Evolutionary conservation across 163 green algal genomes (phyloP), one percentile per base, ranked within the genome.

Genomic region (Chlamydomonas reinhardtii): DNA sequence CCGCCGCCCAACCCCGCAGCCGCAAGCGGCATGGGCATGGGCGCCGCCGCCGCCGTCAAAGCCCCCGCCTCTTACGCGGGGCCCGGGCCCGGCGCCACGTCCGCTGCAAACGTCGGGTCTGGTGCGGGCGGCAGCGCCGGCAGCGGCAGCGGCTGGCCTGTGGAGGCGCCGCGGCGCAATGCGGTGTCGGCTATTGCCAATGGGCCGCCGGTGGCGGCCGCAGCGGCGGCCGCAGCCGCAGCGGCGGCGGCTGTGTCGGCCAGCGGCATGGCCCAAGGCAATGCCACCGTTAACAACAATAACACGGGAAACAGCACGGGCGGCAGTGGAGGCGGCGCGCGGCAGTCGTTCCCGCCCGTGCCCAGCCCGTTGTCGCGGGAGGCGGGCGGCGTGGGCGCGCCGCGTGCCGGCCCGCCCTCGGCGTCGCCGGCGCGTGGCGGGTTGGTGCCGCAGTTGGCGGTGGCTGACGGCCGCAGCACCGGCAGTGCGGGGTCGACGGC

Each of bases 291-390:
- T 14, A 56, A 56, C 48, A 56, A 12, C 48, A 17, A 17, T 14
- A 56, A 56, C 48, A 56, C 48, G 11, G 14, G 48, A 6, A 54
- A 11, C 48, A 17, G 48, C 76, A n/a, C 0, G n/a, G 64, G n/a
- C 29, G 64, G 64, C 76, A 4, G 64, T n/a, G 29, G 37, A 19
- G 66, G 69, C 31, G 43, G 16, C 66, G 15, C 1, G 32, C 27
- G 64, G 16, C 39, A 39, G 39, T n/a, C 29, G 19, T 76, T 76
- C 31, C 52, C 68, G 65, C 66, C 77, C 0, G 48, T 77, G 31
- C 52, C 68, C 15, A 85, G 78, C 66, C 78, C 78, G 22, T 68
- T 85, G 14, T 85, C 78, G 48, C 61, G 78, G 32, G 78, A 85
- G 32, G 66, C 78, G 17, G 66, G 78, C 17, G 32, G 66, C 19